A percentile compares a stretch with the other conserved stretches of the same genome.
Evolutionary conservation across 2,329 filamentous ascomycete species (phyloP).

Genomic region (Rutstroemia sp.): DNA sequence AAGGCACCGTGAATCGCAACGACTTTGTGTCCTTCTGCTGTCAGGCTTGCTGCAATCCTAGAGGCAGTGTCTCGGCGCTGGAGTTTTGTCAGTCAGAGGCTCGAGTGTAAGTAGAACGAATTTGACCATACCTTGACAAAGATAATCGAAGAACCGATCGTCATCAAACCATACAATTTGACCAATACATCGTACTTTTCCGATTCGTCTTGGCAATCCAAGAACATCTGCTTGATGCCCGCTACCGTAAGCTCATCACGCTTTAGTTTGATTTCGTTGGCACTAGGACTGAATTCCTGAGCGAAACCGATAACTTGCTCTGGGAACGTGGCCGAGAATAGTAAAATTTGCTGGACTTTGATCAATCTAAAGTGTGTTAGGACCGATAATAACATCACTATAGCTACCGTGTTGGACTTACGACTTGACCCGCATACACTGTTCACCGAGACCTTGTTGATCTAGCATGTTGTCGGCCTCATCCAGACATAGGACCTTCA

Average conservation of each 20-base stretch:
- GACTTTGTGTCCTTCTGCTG: slow-evolving; percentile 82
- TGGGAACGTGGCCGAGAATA: slow-evolving; percentile 97
- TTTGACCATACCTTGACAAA: slow-evolving; percentile 72
- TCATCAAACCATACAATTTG: slow-evolving; percentile 92
- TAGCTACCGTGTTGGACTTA: slow-evolving; percentile 38
- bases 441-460: slow-evolving; percentile 88
- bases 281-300: slow-evolving; percentile 71
- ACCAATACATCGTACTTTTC: slow-evolving; percentile 85
- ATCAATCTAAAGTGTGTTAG: slow-evolving; percentile 49
- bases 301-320: slow-evolving; percentile 80
- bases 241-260: slow-evolving; percentile 91
- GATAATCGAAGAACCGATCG: slow-evolving; percentile 94
- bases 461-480: slow-evolving; percentile 99
- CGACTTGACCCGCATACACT: slow-evolving; percentile 85
- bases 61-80: slow-evolving; percentile 80
- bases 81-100: neutral
- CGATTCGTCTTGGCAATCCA: slow-evolving; percentile 77
- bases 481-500: slow-evolving; percentile 84
- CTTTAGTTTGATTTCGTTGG: slow-evolving; percentile 80
- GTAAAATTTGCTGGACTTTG: slow-evolving; percentile 70
- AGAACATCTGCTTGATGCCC: slow-evolving; percentile 96
- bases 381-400: neutral
- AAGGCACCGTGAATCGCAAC: slow-evolving; percentile 83
- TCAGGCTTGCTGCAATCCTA: slow-evolving; percentile 81
- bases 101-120: neutral